phyloP scores from a whole-genome alignment of 345 rosid species.

The Diplotaxis tenuifolia region DNA sequence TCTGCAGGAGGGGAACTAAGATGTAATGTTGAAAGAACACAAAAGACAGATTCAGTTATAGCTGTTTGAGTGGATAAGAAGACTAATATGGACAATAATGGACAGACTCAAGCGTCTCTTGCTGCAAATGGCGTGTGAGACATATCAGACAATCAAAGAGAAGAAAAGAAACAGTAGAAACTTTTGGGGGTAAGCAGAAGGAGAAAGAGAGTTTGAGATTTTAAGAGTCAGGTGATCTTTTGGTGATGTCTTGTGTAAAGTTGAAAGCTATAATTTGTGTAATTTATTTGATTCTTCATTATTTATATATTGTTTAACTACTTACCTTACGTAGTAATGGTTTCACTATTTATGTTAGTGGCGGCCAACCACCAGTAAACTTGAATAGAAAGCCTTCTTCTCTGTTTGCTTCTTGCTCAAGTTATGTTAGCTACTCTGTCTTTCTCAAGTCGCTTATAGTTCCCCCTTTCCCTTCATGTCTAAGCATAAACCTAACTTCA shows the following conservation, averaged over 20 bases:
- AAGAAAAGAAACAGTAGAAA: constrained; percentile 11
- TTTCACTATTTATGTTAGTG: neutral
- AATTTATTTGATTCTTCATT: neutral
- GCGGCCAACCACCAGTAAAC: constrained; percentile 32
- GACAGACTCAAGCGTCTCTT: constrained; percentile 15
- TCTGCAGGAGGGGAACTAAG: constrained; percentile 68
- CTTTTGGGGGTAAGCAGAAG: neutral
- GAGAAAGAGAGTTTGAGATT: constrained; percentile 1
- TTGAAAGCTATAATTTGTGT: constrained; percentile 6
- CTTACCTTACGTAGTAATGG: neutral
- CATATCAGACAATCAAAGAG: neutral
- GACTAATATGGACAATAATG: constrained; percentile 31
- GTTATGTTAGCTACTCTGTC: constrained; percentile 27
- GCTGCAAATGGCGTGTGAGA: constrained; percentile 33
- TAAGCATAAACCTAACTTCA: constrained; percentile 28
- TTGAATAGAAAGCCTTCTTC: constrained; percentile 20
- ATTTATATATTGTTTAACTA: neutral
- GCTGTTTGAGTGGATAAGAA: constrained; percentile 65
- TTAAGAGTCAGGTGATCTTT: neutral
- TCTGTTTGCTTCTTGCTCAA: constrained; percentile 24
- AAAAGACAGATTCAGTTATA: constrained; percentile 72
- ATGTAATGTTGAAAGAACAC: constrained; percentile 87
- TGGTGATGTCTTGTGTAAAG: constrained; percentile 28
- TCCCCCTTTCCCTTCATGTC: constrained; percentile 27
- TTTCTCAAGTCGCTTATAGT: neutral